Percentiles rank a stretch among this genome's conserved stretches.
Conservation (phyloP, 2,329 filamentous ascomycete genomes). For the Fusarium coicis region DNA sequence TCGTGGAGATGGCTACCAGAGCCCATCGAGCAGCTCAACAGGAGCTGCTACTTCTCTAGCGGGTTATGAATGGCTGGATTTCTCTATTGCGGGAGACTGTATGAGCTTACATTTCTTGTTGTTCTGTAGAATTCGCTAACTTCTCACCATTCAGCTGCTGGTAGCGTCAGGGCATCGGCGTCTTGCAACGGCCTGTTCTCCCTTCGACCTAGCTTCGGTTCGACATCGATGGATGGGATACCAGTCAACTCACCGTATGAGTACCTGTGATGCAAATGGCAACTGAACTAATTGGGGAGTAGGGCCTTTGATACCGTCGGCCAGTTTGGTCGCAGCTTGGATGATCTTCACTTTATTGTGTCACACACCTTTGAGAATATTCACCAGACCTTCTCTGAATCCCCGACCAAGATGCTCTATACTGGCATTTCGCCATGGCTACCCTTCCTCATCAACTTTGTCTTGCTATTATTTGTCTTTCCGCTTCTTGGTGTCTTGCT, state of each 20-base stretch:
- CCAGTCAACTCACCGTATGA: not conserved
- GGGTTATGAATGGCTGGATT: not conserved
- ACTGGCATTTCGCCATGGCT: not conserved
- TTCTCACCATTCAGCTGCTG: not conserved
- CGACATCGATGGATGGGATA: not conserved
- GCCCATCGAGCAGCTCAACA: rapidly evolving
- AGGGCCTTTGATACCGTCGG: not conserved
- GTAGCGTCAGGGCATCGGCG: not conserved
- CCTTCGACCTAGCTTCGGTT: not conserved
- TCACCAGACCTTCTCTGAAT: rapidly evolving
- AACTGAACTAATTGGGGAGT: rapidly evolving
- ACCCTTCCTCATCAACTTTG: not conserved
- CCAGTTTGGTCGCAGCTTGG: not conserved
- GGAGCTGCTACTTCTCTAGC: not conserved
- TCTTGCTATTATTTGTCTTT: not conserved
- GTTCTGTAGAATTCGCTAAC: not conserved
- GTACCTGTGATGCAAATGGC: not conserved
- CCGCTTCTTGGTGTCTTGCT: not conserved
- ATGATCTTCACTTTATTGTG: not conserved
- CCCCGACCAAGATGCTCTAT: not conserved
- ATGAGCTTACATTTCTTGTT: not conserved
- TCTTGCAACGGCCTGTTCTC: not conserved
- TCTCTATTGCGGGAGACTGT: not conserved
- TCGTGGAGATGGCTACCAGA: not conserved
- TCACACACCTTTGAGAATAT: not conserved